Evolutionary conservation across 2,329 filamentous ascomycete species (phyloP).

Genomic region (Colletotrichum melonis): DNA sequence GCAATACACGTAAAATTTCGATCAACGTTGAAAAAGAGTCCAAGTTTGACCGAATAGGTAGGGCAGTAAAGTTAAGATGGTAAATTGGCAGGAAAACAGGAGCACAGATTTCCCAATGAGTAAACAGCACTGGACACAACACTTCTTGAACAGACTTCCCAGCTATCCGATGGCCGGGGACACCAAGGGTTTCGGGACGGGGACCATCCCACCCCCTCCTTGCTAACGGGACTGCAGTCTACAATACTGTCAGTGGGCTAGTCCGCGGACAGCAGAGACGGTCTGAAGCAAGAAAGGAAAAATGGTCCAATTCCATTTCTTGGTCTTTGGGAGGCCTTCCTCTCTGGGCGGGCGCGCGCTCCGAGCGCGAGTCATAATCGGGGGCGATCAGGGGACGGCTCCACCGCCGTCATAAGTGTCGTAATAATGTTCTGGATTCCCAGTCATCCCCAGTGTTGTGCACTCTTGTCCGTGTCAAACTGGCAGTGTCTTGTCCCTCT

Average conservation of each 20-base stretch:
- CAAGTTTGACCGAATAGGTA: neutral
- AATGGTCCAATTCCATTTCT: neutral
- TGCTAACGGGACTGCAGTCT: neutral
- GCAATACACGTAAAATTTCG: neutral
- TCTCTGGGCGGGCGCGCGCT: neutral
- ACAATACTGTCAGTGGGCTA: neutral
- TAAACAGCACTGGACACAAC: neutral
- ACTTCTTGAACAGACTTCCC: neutral
- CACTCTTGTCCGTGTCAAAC: neutral
- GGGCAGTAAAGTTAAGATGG: neutral
- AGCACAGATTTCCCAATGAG: neutral
- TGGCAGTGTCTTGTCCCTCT: too few relatives aligned
- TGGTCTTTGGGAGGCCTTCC: slow-evolving; percentile 21
- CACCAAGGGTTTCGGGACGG: slow-evolving; percentile 1
- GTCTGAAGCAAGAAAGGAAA: neutral
- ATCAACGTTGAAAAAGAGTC: neutral
- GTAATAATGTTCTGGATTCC: slow-evolving; percentile 22
- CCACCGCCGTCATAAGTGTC: slow-evolving; percentile 32
- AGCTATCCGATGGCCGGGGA: slow-evolving; percentile 4
- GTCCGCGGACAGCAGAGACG: neutral
- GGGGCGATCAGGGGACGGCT: slow-evolving; percentile 24
- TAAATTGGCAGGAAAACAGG: neutral
- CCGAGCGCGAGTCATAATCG: slow-evolving; percentile 23
- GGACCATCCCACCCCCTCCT: neutral
- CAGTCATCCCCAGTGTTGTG: neutral